Percentiles rank a stretch among this genome's conserved stretches.
Conservation (phyloP, 2,329 filamentous ascomycete genomes). For the Thermoascus crustaceus region DNA sequence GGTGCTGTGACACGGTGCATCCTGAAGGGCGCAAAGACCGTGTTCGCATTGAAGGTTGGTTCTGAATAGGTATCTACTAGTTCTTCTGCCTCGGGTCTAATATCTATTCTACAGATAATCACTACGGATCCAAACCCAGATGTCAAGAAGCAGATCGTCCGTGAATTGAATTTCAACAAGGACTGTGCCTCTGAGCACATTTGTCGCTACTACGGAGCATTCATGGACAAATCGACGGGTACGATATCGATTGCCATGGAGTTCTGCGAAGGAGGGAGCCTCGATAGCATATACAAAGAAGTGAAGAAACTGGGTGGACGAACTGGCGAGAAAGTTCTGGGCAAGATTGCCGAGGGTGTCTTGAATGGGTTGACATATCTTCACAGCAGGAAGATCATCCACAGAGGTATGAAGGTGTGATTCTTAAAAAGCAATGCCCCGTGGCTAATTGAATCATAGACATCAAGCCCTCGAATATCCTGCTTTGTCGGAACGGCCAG, state of each 20-base stretch:
- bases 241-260: constrained; percentile 99
- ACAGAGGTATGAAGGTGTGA: constrained; percentile 49
- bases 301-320: constrained; percentile 91
- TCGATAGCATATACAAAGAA: constrained; percentile 95
- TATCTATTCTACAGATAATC: constrained; percentile 60
- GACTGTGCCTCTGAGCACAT: constrained; percentile 94
- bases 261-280: constrained; percentile 91
- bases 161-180: constrained; percentile 96
- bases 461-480: constrained; percentile 96
- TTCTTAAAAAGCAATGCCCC: not conserved
- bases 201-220: constrained; percentile 94
- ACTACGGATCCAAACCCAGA: constrained; percentile 97
- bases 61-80: constrained; percentile 2
- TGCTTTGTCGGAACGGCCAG: constrained; percentile 82
- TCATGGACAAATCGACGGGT: constrained; percentile 88
- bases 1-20: constrained; percentile 89
- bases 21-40: constrained; percentile 82
- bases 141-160: constrained; percentile 95
- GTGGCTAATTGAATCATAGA: constrained; percentile 43
- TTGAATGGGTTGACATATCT: constrained; percentile 90
- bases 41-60: constrained; percentile 88
- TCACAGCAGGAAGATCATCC: constrained; percentile 92
- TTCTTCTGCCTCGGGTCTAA: constrained; percentile 8
- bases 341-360: constrained; percentile 93
- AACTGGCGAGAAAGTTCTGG: constrained; percentile 93